These are phyloP conservation scores for Magnusiomyces starmeri DNA, from an alignment of 1,139 yeast genomes.

Conservation along the genomic window DNA sequence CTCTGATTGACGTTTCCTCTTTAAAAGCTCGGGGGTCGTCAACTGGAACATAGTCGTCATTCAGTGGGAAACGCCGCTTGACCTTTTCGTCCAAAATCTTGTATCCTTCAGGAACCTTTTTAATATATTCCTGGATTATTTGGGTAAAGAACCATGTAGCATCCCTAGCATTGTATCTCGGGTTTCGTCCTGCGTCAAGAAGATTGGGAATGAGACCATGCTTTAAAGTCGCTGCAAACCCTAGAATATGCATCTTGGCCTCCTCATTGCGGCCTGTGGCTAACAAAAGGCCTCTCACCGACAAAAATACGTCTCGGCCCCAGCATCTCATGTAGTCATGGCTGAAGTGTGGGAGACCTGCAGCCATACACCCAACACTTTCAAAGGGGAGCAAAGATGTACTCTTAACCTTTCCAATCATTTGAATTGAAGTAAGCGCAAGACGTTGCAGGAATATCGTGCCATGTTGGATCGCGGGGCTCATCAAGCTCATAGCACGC, in stretches of 20 bases:
- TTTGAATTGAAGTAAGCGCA: slow-evolving; percentile 78
- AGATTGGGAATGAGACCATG: slow-evolving; percentile 94
- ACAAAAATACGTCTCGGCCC: slow-evolving; percentile 94
- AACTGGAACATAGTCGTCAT: slow-evolving; percentile 66
- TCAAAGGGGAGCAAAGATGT: slow-evolving; percentile 68
- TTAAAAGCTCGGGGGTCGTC: slow-evolving; percentile 73
- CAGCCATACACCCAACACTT: slow-evolving; percentile 71
- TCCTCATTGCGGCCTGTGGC: slow-evolving; percentile 73
- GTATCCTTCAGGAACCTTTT: slow-evolving; percentile 60
- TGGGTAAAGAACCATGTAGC: slow-evolving; percentile 95
- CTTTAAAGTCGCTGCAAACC: slow-evolving; percentile 84
- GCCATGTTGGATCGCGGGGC: slow-evolving; percentile 48
- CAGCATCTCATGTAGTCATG: slow-evolving; percentile 91
- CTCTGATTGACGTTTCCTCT: slow-evolving; percentile 61
- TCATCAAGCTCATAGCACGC: slow-evolving; percentile 54
- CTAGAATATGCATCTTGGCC: slow-evolving; percentile 74
- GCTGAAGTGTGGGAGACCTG: slow-evolving; percentile 93
- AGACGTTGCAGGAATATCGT: slow-evolving; percentile 73
- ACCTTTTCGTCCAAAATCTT: slow-evolving; percentile 64
- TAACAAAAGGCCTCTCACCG: slow-evolving; percentile 72
- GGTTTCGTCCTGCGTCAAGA: slow-evolving; percentile 86
- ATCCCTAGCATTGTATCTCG: slow-evolving; percentile 92
- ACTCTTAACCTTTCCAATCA: slow-evolving; percentile 68
- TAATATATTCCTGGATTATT: slow-evolving; percentile 74
- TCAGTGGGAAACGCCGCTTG: slow-evolving; percentile 78